Percentiles rank a stretch among this genome's conserved stretches.
Conservation (phyloP, 2,329 filamentous ascomycete species). For the Geoglossum cookeanum region DNA sequence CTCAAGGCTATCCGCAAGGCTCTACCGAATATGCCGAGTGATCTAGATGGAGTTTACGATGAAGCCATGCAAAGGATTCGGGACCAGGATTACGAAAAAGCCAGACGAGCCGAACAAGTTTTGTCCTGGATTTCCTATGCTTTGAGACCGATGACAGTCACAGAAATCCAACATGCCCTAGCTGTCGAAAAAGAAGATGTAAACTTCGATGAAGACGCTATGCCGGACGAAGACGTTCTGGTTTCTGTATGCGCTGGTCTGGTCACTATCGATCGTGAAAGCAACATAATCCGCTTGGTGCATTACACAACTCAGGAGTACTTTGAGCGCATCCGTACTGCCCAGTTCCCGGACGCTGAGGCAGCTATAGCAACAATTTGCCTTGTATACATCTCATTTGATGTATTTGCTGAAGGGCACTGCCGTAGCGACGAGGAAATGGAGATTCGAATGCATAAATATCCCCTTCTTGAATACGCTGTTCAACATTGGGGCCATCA, state of each 20-base stretch:
- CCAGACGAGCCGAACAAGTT: neutral
- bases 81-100: neutral
- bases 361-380: constrained; percentile 13
- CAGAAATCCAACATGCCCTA: neutral
- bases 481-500: constrained; percentile 1
- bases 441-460: neutral
- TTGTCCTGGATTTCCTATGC: neutral
- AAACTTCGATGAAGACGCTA: constrained; percentile 9
- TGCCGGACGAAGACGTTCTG: constrained; percentile 8
- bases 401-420: constrained; percentile 10
- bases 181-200: neutral
- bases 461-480: constrained; percentile 1
- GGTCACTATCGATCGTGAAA: constrained; percentile 19
- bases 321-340: constrained; percentile 16
- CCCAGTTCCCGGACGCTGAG: constrained; percentile 18
- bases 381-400: constrained; percentile 21
- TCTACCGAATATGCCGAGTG: neutral
- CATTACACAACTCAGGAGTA: constrained; percentile 30
- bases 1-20: neutral
- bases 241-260: constrained; percentile 19
- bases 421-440: constrained; percentile 1
- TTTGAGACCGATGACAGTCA: neutral
- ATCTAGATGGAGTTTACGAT: neutral
- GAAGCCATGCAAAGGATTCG: constrained; percentile 1
- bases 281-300: constrained; percentile 22